Base-by-base conservation (phyloP, 306 rosid genomes). In the Sicyos edulis region DNA sequence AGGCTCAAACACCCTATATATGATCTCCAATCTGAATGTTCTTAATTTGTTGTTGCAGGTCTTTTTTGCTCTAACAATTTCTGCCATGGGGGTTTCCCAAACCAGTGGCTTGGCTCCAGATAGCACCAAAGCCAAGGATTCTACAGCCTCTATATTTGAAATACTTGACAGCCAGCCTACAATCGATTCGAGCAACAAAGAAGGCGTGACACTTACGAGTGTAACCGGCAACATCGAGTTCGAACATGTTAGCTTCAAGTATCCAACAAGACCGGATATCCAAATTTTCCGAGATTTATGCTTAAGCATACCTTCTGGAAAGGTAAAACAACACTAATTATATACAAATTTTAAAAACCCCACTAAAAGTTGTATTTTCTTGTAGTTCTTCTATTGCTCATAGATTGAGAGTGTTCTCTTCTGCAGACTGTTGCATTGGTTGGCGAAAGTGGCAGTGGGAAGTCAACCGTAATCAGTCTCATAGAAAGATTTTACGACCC, bases 371-470 rank as follows among this genome's bases (percentile, higher is more conserved):
- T n/a, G n/a, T n/a, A n/a, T 22, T 12, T 24, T 58, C 64, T 59
- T 13, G 24, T n/a, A 24, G 10, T 22, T 24, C 65, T 58, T 15
- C 10, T 61, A 12, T 26, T 26, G 29, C 29, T 26, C 3, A 26
- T 26, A 26, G 29, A 26, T 26, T 1, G 29, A 16, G 14, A 37
- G 3, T 13, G 14, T 47, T 4, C 9, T 54, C 16, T 37, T 12
- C 14, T 80, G 76, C 72, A 88, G 98, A 86, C 90, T 51, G 83
- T 87, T 65, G 98, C 98, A 17, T 81, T 93, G 83, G 98, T 93
- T 47, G 97, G 97, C 72, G 98, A 91, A 76, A 93, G 96, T 71
- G 98, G 98, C 1, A 82, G 97, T 53, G 98, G 97, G 49, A 90
- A 93, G 80, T 93, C 97, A 15, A 90, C 97, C 51, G 80, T 86